These are phyloP conservation scores for Tieghemostelium lacteum DNA, from an alignment of 78 protist species.

Conservation along the genomic window DNA sequence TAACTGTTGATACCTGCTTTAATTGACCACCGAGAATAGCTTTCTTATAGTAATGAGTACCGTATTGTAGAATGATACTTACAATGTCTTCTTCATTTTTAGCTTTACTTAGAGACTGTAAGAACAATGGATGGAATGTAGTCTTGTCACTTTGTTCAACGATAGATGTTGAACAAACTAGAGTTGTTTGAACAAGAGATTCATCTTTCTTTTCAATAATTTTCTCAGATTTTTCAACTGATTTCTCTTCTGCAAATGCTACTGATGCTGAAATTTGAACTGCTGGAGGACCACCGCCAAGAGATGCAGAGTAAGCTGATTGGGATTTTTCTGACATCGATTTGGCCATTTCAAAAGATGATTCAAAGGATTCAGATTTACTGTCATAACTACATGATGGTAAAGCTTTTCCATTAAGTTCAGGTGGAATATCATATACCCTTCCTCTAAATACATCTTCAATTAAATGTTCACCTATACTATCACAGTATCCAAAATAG, in stretches of 20 bases:
- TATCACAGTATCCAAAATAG: neutral
- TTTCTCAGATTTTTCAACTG: neutral
- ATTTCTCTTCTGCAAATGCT: neutral
- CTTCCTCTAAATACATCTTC: neutral
- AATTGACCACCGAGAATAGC: slow-evolving; percentile 1
- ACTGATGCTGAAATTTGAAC: neutral
- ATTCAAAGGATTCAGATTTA: neutral
- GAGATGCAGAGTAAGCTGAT: neutral
- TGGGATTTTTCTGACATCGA: neutral
- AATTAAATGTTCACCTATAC: neutral
- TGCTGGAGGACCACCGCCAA: neutral
- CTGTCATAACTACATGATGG: neutral
- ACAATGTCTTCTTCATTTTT: neutral
- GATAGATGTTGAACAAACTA: neutral
- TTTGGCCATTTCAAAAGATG: neutral
- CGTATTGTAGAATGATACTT: neutral
- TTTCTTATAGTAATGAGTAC: neutral
- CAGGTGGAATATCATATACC: neutral
- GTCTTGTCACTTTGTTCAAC: neutral
- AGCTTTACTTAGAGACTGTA: neutral
- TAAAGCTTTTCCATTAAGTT: neutral
- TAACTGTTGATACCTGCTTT: neutral
- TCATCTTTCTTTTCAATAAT: neutral
- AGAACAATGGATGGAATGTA: slow-evolving; percentile 1
- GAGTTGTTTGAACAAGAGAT: neutral